Evolutionary conservation across 164 flowering plant genomes (phyloP), one percentile per base, ranked within the genome.

Genomic region (Vitis amurensis): DNA sequence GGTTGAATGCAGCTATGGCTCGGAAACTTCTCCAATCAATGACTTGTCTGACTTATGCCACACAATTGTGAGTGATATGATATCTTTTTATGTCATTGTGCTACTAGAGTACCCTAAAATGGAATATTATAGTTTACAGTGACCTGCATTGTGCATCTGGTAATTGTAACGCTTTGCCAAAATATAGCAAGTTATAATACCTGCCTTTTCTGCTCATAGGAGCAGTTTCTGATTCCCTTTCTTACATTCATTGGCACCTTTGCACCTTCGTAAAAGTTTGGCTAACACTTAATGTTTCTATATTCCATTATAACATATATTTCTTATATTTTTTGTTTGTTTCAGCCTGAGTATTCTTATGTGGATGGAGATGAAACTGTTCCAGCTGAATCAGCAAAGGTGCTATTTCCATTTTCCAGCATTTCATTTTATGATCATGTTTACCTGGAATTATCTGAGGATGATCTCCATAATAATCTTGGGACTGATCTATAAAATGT

Each of bases 281-380:
- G 27, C 27, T 37, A 6, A 37, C 4, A 6, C 2, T 37, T 37
- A 37, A 37, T 37, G 7, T 1, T 37, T 37, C 44, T 37, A 37
- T 37, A 37, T 37, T 37, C 44, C 44, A 37, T 37, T 2, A 6
- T 23, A 37, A 7, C 37, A 14, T 13, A 44, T 61, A 50, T 11
- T 56, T 37, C 69, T 29, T 71, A 12, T 30, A 44, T n/a, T 14
- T 61, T 66, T 72, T 15, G 23, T 61, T 37, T 68, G 58, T 68
- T 78, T 49, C 90, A 91, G 98, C 92, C 95, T 1, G 76, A 85
- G 51, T 94, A 94, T 75, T 80, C 91, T 31, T 89, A 64, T 73
- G 98, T 89, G 67, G 93, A 94, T 81, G 98, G 98, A 72, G 97
- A 94, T 80, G 96, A 87, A 70, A 92, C 97, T 17, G 94, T 94